phyloP scores from a whole-genome alignment of 192 early-diverging fungal species.

The Allomyces arbusculus region DNA sequence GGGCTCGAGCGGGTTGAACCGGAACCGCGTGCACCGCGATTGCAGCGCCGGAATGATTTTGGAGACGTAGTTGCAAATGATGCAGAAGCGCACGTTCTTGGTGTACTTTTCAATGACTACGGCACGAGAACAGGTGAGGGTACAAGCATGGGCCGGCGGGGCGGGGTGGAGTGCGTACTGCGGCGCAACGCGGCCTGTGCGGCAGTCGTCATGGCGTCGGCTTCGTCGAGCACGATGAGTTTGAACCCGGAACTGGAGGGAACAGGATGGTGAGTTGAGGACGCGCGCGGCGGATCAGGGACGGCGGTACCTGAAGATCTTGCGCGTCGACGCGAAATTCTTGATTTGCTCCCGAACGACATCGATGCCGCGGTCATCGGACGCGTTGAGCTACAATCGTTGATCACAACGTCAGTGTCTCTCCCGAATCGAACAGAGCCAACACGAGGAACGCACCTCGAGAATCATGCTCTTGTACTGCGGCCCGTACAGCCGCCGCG shows the following conservation, averaged over 20 bases:
- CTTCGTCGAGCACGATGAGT: conserved; percentile 91
- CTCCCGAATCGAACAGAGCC: neutral
- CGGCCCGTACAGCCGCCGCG: conserved; percentile 64
- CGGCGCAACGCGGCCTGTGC: conserved; percentile 85
- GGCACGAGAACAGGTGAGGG: neutral
- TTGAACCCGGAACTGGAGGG: conserved; percentile 60
- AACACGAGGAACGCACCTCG: conserved; percentile 30
- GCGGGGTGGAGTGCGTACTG: conserved; percentile 15
- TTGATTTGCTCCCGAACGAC: conserved; percentile 97
- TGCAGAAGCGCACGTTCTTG: conserved; percentile 89
- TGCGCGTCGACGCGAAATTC: conserved; percentile 89
- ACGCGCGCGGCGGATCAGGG: no score
- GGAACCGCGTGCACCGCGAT: conserved; percentile 93
- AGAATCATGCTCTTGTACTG: conserved; percentile 76
- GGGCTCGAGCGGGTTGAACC: conserved; percentile 70
- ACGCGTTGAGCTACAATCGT: conserved; percentile 65
- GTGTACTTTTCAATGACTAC: conserved; percentile 97
- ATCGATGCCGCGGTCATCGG: conserved; percentile 95
- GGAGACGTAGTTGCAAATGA: conserved; percentile 95
- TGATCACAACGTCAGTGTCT: neutral
- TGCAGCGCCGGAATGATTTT: conserved; percentile 96
- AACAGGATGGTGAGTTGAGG: no score
- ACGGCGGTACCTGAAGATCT: conserved; percentile 45
- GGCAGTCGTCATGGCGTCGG: conserved; percentile 82
- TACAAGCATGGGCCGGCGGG: neutral